Percentiles rank a stretch among this genome's conserved stretches.
Evolutionary conservation across 306 rosid genomes (phyloP).

Genomic region (Alnus rubra): DNA sequence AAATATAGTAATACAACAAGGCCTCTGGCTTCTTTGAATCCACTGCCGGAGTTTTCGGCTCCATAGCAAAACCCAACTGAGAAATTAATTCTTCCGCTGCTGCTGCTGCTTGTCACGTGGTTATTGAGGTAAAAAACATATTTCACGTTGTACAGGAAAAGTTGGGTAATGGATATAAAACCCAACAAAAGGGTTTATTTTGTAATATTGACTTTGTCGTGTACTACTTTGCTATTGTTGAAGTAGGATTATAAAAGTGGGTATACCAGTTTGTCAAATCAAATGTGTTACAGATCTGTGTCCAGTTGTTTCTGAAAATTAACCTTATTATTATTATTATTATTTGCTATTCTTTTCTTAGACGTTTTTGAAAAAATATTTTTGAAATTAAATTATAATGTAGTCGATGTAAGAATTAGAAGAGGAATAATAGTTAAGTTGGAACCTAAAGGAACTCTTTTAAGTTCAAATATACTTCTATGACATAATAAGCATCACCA

Average conservation of each 20-base stretch:
- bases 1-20: conserved; percentile 15
- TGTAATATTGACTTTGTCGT: background rate
- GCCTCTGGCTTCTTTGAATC: conserved; percentile 33
- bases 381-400: too few species aligned
- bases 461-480: too few species aligned
- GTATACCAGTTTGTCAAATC: too few species aligned
- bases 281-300: too few species aligned
- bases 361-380: too few species aligned
- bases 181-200: background rate
- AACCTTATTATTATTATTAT: too few species aligned
- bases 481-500: too few species aligned
- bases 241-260: conserved; percentile 9
- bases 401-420: too few species aligned
- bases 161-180: conserved; percentile 20
- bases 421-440: too few species aligned
- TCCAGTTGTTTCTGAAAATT: too few species aligned
- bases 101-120: conserved; percentile 1
- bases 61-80: conserved; percentile 3
- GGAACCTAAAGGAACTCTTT: too few species aligned
- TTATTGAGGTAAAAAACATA: conserved; percentile 6
- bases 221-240: conserved; percentile 2
- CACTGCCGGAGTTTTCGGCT: conserved; percentile 21
- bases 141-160: conserved; percentile 29
- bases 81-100: conserved; percentile 5
- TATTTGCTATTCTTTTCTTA: too few species aligned